Base-by-base conservation (phyloP, 2,329 filamentous ascomycete genomes). In the Arthrobotrys sphaeroides region DNA sequence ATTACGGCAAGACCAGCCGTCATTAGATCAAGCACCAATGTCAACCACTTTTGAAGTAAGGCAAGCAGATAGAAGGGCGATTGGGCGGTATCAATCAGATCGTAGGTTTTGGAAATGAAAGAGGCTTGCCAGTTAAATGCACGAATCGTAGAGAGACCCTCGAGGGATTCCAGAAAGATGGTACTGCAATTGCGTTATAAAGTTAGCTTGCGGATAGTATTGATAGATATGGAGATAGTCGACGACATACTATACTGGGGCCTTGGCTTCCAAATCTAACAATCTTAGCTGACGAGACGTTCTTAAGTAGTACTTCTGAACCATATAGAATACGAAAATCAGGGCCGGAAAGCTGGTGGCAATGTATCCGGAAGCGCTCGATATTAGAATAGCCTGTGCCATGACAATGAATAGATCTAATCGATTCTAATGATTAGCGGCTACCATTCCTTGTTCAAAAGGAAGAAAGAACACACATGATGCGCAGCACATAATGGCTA, bases 261-360 rank as follows among this genome's bases (percentile, higher is more conserved):
- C 85, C 77, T 90, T 89, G 0, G 86, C 84, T 79, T 90, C 88
- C 0, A 90, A 83, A 49, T 90, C 88, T 9, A 90, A 80, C 18
- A 88, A 83, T 55, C 88, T 84, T 5, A 90, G 80, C 79, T 90
- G 88, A 0, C 88, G 82, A 0, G 87, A 89, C 0, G 88, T 90
- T 0, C 86, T 83, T 1, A 90, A 83, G 77, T 90, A 90, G 55
- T 88, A 84, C 61, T 83, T 85, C 75, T 89, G 88, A 0, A 89
- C 80, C 1, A 83, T 72, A 65, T 85, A 89, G 0, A 89, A 73
- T 0, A 85, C 74, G 0, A 78, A 80, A 6, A 84, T 73, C 1
- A 89, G 78, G 2, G 86, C 80, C 0, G 87, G 87, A 68, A 88
- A 86, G 0, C 83, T 82, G 20, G 86, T 82, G 0, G 84, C 84